phyloP scores from a whole-genome alignment of 331 rosid genomes.

The Saraca asoca region DNA sequence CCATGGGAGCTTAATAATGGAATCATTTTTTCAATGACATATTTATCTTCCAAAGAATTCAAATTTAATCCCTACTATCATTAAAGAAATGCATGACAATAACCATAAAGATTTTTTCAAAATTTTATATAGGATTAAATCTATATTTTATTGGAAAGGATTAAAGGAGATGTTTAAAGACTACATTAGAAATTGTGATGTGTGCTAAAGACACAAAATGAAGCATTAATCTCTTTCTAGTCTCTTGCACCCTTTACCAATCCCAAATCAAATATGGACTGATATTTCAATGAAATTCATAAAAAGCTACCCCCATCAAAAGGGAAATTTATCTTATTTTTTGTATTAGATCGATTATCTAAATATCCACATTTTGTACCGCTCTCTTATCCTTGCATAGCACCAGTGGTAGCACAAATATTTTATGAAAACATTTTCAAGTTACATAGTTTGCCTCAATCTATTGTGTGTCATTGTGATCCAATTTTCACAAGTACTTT shows the following conservation, averaged over 20 bases:
- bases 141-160: too few species aligned
- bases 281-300: not conserved
- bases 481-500: not conserved
- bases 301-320: too few species aligned
- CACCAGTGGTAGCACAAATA: not conserved
- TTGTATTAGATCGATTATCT: not conserved
- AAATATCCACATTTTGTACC: too few species aligned
- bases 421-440: not conserved
- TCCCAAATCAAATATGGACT: not conserved
- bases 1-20: too few species aligned
- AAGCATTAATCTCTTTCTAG: not conserved
- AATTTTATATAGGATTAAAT: too few species aligned
- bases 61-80: too few species aligned
- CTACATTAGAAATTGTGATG: not conserved
- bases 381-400: not conserved
- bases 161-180: too few species aligned
- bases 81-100: too few species aligned
- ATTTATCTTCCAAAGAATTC: too few species aligned
- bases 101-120: too few species aligned
- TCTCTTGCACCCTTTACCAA: not conserved
- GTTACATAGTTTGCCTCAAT: not conserved
- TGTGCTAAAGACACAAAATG: not conserved
- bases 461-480: not conserved
- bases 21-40: too few species aligned
- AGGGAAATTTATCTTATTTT: too few species aligned